Evolutionary conservation across 179 eudicot genomes (phyloP), one percentile per base, ranked within the genome.

Genomic region (Vitellaria paradoxa): DNA sequence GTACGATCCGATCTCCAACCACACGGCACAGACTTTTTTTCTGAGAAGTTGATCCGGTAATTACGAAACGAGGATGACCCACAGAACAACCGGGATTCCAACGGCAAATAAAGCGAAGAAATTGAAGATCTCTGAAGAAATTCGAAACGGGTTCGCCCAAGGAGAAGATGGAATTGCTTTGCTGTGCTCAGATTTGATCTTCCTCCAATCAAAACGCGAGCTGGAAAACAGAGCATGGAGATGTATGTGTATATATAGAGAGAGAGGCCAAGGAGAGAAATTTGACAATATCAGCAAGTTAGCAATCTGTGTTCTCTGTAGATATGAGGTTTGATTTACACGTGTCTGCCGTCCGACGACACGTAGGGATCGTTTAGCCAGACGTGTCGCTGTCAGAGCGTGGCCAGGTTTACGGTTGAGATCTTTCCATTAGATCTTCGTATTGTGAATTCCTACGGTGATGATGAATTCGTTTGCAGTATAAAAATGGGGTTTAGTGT

Each of bases 1-100:
- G 85, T 69, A 42, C 70, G 73, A 30, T 78, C 74, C 10, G 68
- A 68, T 77, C 87, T 78, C 63, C 73, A 77, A 68, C 61, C 59
- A 55, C 56, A 84, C 64, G 70, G 65, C 20, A 76, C 24, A 59
- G 56, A 55, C 50, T 68, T 37, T 59, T 18, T 67, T n/a, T 79
- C 50, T 72, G 47, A 5, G 8, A 21, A 18, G 46, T 9, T 21
- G n/a, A 37, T 24, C 12, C 15, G 66, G 7, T 9, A 8, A 15
- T 12, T 10, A 62, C 24, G 56, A 82, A n/a, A n/a, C 15, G 64
- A 60, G 1, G 49, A 68, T 13, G 75, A 17, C 18, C 50, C 59
- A 65, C 63, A 40, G 40, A n/a, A 55, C 67, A 67, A 46, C 23
- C 50, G 20, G 15, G 79, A 13, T 24, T 53, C 21, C 5, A 52